Base-by-base conservation (phyloP, 1,284 basidiomycete genomes). In the Moesziomyces sp. region DNA sequence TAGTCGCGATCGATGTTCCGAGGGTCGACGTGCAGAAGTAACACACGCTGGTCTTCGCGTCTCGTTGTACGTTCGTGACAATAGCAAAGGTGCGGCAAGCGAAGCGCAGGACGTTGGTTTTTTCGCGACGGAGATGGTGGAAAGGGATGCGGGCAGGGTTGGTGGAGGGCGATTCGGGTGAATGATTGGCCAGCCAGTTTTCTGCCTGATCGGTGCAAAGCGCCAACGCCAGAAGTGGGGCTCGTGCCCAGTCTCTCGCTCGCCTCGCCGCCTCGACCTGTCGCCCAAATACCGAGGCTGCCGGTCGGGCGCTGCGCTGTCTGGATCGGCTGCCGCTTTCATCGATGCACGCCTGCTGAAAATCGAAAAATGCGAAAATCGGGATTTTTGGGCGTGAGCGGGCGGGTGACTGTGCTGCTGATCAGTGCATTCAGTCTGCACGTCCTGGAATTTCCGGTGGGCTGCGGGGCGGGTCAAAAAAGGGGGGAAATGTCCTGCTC, bases 181-280 rank as follows among this genome's bases (percentile, higher is more conserved):
- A 58, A 46, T 59, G 58, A 59, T 59, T 59, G 58, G 58, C 51
- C 26, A 4, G 45, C 28, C 40, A 21, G 52, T 53, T 52, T 52
- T 47, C 40, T 23, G 48, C 43, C 28, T 51, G 44, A 50, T 51
- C 49, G 28, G 16, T 33, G 46, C 33, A 33, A 45, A 50, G 30
- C 44, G 47, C 53, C 42, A 45, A n/a, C 42, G 18, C 30, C 10
- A 43, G 2, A 11, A 33, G 9, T 33, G 19, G 35, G 48, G 48
- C 48, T 50, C 48, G 48, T 52, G 50, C 50, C 10, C n/a, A n/a
- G 13, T 30, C 33, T 19, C n/a, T 21, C 13, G 21, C 30, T 10
- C n/a, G 33, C n/a, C 44, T 44, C 49, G 57, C 57, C 44, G 57
- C 57, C 44, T 28, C 52, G 35, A 47, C 50, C 46, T 47, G 49